Evolutionary conservation across 1,284 basidiomycete genomes (phyloP).

Genomic region (Ceratobasidium sp.): DNA sequence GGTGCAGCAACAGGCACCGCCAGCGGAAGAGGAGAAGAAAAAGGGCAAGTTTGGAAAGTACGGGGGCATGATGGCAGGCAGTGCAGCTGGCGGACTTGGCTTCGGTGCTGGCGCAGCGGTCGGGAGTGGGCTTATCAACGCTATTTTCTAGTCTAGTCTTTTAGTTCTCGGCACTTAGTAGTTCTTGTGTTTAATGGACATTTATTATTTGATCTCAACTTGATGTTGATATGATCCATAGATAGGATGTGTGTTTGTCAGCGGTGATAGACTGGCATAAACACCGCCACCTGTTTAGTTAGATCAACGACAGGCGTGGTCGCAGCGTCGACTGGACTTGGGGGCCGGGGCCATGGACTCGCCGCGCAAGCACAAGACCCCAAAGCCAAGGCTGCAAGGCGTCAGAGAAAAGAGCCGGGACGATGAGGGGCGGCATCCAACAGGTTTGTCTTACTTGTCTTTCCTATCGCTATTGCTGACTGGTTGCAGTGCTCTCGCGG

Average conservation of each 20-base stretch:
- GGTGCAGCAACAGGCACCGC: conserved; percentile 49
- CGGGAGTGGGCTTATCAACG: conserved; percentile 60
- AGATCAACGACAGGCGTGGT: conserved; percentile 4
- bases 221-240: not conserved
- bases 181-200: not conserved
- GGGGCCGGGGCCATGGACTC: conserved; percentile 23
- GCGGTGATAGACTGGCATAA: not conserved
- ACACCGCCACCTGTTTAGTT: conserved; percentile 8
- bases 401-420: not conserved
- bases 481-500: conserved; percentile 55
- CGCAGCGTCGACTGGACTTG: conserved; percentile 31
- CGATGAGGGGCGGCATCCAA: conserved; percentile 2
- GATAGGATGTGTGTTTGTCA: conserved; percentile 13
- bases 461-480: not conserved
- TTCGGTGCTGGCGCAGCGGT: conserved; percentile 76
- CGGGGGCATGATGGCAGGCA: conserved; percentile 68
- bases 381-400: conserved; percentile 10
- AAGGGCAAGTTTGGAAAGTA: conserved; percentile 72
- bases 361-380: conserved; percentile 27
- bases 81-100: conserved; percentile 78
- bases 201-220: not conserved
- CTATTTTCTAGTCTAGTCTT: conserved; percentile 63
- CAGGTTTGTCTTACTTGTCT: conserved; percentile 10
- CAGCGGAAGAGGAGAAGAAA: conserved; percentile 60
- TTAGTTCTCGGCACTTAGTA: no score